A percentile compares a stretch with the other conserved stretches of the same genome.
These are phyloP conservation scores for Eucalyptus fibrosa DNA, from an alignment of 345 rosid genomes.

Conservation along the genomic window DNA sequence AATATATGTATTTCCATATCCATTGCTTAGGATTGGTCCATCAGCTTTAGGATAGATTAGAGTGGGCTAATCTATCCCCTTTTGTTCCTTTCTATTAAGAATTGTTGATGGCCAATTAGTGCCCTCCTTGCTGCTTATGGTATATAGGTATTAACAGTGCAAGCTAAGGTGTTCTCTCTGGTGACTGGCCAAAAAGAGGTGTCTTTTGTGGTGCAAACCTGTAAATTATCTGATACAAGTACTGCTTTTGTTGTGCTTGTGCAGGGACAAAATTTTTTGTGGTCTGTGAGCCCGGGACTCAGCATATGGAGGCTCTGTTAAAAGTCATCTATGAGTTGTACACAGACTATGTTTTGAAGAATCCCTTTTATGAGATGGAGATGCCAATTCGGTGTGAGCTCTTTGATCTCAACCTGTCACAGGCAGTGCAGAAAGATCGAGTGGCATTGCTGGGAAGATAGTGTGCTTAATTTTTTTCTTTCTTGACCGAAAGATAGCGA, in stretches of 20 bases:
- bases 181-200: background rate
- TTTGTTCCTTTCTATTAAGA: background rate
- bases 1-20: background rate
- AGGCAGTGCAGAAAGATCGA: constrained; percentile 78
- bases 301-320: constrained; percentile 71
- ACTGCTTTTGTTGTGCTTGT: background rate
- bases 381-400: constrained; percentile 99
- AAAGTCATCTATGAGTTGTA: constrained; percentile 72
- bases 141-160: background rate
- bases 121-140: background rate
- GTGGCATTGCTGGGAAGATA: constrained; percentile 45
- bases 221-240: background rate
- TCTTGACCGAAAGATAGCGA: background rate
- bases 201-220: background rate
- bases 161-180: background rate
- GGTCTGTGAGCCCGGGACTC: constrained; percentile 85
- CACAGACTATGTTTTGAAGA: constrained; percentile 91
- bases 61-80: background rate
- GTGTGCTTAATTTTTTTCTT: background rate
- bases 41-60: background rate
- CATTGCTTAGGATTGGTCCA: background rate
- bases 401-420: constrained; percentile 74
- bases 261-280: constrained; percentile 96
- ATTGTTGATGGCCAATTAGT: background rate
- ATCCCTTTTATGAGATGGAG: constrained; percentile 99